phyloP scores from a whole-genome alignment of 129 eudicot species.

The Chrysanthemum lavandulifolium region DNA sequence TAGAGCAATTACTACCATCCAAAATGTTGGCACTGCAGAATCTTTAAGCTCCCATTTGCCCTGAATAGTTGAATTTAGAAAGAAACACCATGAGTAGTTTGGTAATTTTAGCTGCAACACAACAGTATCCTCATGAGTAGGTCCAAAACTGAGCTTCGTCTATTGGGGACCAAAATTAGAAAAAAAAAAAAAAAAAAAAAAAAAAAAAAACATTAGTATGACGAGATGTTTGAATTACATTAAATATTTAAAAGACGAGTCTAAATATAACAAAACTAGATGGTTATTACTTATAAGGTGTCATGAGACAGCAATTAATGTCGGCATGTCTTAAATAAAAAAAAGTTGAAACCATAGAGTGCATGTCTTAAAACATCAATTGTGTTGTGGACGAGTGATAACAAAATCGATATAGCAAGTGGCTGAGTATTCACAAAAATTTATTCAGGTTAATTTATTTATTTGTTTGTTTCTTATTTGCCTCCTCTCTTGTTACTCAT shows the following conservation, averaged over 20 bases:
- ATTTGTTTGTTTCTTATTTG: constrained; percentile 15
- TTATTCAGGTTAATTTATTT: background rate
- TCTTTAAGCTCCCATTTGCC: constrained; percentile 22
- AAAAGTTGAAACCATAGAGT: background rate
- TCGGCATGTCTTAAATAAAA: background rate
- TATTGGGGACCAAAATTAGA: constrained; percentile 50
- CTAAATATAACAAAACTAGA: background rate
- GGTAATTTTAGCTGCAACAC: constrained; percentile 25
- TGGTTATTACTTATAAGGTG: too few relatives aligned
- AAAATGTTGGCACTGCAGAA: constrained; percentile 17
- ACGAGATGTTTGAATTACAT: background rate
- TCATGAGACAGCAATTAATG: background rate
- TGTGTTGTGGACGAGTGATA: background rate
- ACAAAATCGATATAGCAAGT: background rate
- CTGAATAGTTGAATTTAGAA: constrained; percentile 19
- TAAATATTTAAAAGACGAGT: background rate
- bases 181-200: too few relatives aligned
- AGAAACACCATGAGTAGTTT: constrained; percentile 26
- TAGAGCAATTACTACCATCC: background rate
- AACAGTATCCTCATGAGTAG: constrained; percentile 25
- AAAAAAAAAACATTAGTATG: background rate
- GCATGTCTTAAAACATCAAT: background rate
- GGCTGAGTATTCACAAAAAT: background rate
- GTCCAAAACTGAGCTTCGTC: constrained; percentile 37
- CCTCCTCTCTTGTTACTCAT: constrained; percentile 29